These are phyloP conservation scores for Orbilia oligospora DNA, from an alignment of 2,329 filamentous ascomycete species.

Conservation along the genomic window DNA sequence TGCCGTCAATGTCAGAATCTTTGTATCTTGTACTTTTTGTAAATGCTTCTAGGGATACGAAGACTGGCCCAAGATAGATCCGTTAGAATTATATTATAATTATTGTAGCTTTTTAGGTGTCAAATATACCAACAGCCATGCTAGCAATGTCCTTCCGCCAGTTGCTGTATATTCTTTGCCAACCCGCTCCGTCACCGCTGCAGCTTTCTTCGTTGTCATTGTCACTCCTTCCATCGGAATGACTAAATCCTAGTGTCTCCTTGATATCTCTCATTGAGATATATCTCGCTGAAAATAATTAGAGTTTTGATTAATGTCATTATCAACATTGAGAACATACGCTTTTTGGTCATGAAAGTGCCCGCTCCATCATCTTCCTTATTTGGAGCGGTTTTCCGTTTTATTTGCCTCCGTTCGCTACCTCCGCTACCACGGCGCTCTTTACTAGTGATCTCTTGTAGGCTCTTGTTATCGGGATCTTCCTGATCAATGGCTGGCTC, in stretches of 20 bases:
- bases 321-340: neutral
- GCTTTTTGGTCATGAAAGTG: neutral
- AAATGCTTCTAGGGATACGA: constrained; percentile 2
- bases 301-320: neutral
- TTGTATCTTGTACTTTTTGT: neutral
- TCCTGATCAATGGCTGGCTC: neutral
- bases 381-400: neutral
- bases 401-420: neutral
- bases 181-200: neutral
- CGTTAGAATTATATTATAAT: neutral
- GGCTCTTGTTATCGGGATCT: neutral
- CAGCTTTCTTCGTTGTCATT: neutral
- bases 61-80: neutral
- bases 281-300: neutral
- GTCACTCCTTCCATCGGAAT: neutral
- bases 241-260: neutral
- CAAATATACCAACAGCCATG: neutral
- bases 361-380: neutral
- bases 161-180: constrained; percentile 3
- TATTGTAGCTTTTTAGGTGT: no score
- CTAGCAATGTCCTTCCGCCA: constrained; percentile 4
- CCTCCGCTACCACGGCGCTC: neutral
- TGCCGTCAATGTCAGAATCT: neutral
- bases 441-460: neutral
- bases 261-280: neutral